Percentiles rank a stretch among this genome's conserved stretches.
phyloP scores from a whole-genome alignment of 1,284 basidiomycete genomes.

The Austroboletus novae-zelandiae region DNA sequence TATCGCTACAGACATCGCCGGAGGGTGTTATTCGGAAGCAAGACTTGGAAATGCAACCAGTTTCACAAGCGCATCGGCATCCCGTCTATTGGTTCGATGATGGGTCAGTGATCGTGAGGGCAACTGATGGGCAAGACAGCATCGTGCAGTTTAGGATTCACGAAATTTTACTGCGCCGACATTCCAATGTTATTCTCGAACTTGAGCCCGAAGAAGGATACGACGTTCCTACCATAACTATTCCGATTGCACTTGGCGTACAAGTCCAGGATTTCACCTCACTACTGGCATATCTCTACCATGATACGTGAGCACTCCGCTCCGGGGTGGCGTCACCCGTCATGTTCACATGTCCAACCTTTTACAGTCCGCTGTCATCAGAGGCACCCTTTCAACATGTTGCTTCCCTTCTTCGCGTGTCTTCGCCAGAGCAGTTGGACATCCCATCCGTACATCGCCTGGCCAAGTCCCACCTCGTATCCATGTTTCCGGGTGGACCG shows the following conservation, averaged over 20 bases:
- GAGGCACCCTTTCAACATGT: constrained; percentile 45
- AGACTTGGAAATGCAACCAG: not conserved
- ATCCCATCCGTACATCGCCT: constrained; percentile 49
- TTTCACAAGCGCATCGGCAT: constrained; percentile 29
- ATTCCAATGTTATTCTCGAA: constrained; percentile 36
- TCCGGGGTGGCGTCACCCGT: not conserved
- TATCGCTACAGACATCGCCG: constrained; percentile 6
- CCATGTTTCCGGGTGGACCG: constrained; percentile 44
- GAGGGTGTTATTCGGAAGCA: constrained; percentile 3
- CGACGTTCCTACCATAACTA: constrained; percentile 31
- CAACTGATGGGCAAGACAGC: constrained; percentile 20
- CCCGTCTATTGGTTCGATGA: constrained; percentile 61
- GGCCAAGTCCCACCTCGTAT: constrained; percentile 41
- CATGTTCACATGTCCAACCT: constrained; percentile 20
- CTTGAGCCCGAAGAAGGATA: constrained; percentile 1
- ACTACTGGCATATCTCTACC: constrained; percentile 60
- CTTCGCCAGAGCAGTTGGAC: constrained; percentile 53
- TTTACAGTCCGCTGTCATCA: constrained; percentile 43
- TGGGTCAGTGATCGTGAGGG: constrained; percentile 51
- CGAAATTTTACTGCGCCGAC: constrained; percentile 46
- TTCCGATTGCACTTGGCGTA: constrained; percentile 34
- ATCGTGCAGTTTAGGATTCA: constrained; percentile 54
- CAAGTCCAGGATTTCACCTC: constrained; percentile 48
- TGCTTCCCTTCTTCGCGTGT: constrained; percentile 51
- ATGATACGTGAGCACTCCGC: constrained; percentile 51